A percentile compares a stretch with the other conserved stretches of the same genome.
Evolutionary conservation across 495 filamentous ascomycete species (phyloP).

Genomic region (Podospora sp.): DNA sequence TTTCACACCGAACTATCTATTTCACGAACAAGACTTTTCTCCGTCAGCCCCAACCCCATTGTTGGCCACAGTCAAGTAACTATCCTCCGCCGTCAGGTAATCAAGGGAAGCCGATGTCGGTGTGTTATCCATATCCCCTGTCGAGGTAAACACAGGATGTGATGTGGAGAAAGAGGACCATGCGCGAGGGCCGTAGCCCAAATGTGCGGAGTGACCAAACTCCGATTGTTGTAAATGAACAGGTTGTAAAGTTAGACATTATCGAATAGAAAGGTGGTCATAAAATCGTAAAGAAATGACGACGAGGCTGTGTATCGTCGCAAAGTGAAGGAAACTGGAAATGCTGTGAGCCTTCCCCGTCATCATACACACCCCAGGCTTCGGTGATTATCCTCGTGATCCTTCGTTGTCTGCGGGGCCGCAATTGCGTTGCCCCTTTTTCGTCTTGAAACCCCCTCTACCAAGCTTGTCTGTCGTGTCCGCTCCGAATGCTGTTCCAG

Average conservation of each 20-base stretch:
- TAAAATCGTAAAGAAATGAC: conserved; percentile 12
- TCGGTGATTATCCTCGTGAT: neutral
- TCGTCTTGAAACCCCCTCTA: neutral
- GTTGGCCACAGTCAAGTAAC: neutral
- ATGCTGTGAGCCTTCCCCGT: neutral
- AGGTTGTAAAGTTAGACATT: conserved; percentile 10
- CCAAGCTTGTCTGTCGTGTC: conserved; percentile 1
- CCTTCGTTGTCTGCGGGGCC: conserved; percentile 6
- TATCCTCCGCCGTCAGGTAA: neutral
- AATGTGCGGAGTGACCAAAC: conserved; percentile 7
- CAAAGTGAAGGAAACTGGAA: neutral
- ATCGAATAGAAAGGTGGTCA: conserved; percentile 10
- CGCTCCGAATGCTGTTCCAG: conserved; percentile 6
- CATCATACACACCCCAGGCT: conserved; percentile 14
- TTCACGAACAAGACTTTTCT: neutral
- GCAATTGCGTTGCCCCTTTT: neutral
- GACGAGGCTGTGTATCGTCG: conserved; percentile 8
- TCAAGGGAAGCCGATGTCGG: neutral
- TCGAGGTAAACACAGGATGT: neutral
- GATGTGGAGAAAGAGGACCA: neutral
- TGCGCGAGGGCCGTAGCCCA: neutral
- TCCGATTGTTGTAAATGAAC: conserved; percentile 1
- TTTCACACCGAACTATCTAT: neutral
- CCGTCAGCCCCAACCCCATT: neutral
- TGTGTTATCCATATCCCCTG: neutral